A percentile compares a stretch with the other conserved stretches of the same genome.
These are phyloP conservation scores for Obba rivulosa DNA, from an alignment of 768 basidiomycete species.

Conservation along the genomic window DNA sequence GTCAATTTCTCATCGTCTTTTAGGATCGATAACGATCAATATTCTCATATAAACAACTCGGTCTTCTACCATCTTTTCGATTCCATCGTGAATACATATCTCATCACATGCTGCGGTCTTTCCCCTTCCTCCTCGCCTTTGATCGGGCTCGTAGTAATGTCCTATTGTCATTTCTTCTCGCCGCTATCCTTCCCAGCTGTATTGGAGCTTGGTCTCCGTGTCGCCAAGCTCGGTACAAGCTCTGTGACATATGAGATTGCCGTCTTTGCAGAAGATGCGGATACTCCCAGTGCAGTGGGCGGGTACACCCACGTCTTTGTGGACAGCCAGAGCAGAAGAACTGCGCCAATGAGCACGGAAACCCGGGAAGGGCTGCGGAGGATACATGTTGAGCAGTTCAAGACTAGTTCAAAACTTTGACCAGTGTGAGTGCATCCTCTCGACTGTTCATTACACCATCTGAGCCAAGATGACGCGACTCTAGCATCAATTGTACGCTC, in stretches of 20 bases:
- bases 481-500: no score
- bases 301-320: slow-evolving; percentile 87
- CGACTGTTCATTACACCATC: no score
- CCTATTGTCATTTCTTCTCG: slow-evolving; percentile 71
- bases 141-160: slow-evolving; percentile 78
- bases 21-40: slow-evolving; percentile 88
- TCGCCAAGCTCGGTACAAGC: slow-evolving; percentile 62
- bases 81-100: slow-evolving; percentile 75
- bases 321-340: slow-evolving; percentile 51
- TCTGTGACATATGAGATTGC: slow-evolving; percentile 80
- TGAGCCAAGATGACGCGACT: no score
- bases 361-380: slow-evolving; percentile 43
- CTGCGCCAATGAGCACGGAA: slow-evolving; percentile 37
- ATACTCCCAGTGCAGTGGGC: slow-evolving; percentile 37
- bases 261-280: slow-evolving; percentile 48
- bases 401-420: slow-evolving; percentile 5
- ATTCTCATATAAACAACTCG: slow-evolving; percentile 76
- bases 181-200: slow-evolving; percentile 71
- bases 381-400: slow-evolving; percentile 17
- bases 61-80: slow-evolving; percentile 81
- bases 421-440: no score
- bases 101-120: slow-evolving; percentile 58
- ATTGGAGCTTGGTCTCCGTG: slow-evolving; percentile 65
- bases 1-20: neutral
- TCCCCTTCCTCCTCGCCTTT: slow-evolving; percentile 42